A percentile compares a stretch with the other conserved stretches of the same genome.
phyloP scores from a whole-genome alignment of 2,329 filamentous ascomycete genomes.

The Emergomyces orientalis region DNA sequence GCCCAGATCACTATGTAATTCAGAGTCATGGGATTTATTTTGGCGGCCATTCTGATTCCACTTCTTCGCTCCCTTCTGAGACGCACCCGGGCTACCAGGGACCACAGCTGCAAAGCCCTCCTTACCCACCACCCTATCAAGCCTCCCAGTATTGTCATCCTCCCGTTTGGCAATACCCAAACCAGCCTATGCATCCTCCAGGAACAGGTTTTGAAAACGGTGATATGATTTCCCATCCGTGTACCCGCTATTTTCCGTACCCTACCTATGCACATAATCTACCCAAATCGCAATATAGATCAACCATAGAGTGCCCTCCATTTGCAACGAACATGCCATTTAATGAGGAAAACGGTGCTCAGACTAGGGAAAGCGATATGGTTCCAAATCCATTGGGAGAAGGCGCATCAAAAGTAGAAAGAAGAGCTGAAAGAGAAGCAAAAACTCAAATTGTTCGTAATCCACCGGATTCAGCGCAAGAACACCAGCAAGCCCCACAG shows the following conservation, averaged over 20 bases:
- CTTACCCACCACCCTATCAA: background rate
- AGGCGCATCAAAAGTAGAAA: background rate
- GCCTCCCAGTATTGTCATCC: background rate
- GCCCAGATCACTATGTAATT: background rate
- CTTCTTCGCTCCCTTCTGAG: background rate
- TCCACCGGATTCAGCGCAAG: background rate
- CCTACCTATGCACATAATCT: background rate
- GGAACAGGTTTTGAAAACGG: background rate
- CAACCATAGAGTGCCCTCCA: background rate
- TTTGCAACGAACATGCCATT: background rate
- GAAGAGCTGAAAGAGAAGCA: background rate
- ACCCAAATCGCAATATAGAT: background rate
- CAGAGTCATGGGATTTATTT: conserved; percentile 4
- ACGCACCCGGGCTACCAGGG: background rate
- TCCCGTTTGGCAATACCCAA: background rate
- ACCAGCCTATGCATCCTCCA: background rate
- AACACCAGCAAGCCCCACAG: background rate
- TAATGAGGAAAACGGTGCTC: background rate
- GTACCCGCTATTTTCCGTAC: background rate
- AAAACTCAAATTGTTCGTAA: background rate
- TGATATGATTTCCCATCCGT: background rate
- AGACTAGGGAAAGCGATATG: background rate
- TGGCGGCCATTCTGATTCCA: background rate
- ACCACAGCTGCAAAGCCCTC: background rate
- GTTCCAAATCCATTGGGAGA: background rate